phyloP scores from a whole-genome alignment of 345 rosid genomes.

The Trapa bicornis region DNA sequence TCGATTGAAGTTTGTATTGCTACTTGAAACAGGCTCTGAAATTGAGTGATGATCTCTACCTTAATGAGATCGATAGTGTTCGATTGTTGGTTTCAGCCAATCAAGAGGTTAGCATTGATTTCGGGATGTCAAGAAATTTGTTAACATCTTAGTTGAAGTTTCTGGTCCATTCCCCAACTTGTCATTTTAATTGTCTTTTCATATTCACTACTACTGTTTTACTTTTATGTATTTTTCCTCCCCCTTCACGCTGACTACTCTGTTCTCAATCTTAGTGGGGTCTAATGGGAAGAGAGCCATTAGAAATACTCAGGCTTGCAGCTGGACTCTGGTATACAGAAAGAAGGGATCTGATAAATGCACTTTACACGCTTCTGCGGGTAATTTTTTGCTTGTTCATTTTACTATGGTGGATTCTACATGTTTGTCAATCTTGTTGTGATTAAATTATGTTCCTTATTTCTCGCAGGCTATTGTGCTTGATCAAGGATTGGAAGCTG shows the following conservation, averaged over 20 bases:
- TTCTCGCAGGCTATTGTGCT: conserved; percentile 73
- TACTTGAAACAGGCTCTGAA: conserved; percentile 43
- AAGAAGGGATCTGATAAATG: conserved; percentile 72
- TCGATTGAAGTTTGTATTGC: conserved; percentile 6
- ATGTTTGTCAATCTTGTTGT: not conserved
- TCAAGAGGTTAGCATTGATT: conserved; percentile 51
- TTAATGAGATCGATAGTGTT: conserved; percentile 81
- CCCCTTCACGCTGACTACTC: not conserved
- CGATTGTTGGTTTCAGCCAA: conserved; percentile 75
- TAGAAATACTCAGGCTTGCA: conserved; percentile 81
- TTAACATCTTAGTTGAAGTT: not conserved
- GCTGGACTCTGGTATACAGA: conserved; percentile 93
- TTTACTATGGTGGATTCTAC: conserved; percentile 3
- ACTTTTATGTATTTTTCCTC: not conserved
- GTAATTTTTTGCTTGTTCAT: conserved; percentile 19
- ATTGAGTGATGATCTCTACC: conserved; percentile 82
- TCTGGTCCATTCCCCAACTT: not conserved
- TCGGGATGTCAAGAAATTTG: not conserved
- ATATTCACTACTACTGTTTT: not conserved
- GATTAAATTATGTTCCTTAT: not conserved
- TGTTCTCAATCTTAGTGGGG: conserved; percentile 45
- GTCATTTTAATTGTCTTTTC: not conserved
- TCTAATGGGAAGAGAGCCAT: conserved; percentile 66
- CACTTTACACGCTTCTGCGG: conserved; percentile 67
- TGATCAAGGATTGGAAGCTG: conserved; percentile 71